Evolutionary conservation across 345 rosid genomes (phyloP).

Genomic region (Eucalyptus regnans): DNA sequence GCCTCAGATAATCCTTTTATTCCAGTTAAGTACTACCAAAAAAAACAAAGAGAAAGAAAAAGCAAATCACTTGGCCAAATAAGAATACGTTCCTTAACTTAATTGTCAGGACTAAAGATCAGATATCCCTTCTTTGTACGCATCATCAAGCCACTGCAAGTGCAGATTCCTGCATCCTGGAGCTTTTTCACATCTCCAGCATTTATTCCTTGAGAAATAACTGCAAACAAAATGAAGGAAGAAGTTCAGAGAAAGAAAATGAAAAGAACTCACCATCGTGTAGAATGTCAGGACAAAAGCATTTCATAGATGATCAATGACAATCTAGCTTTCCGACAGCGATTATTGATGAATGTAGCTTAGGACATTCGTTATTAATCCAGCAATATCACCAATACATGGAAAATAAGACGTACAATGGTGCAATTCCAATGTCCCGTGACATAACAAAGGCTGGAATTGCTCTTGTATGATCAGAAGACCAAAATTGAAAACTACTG

Average conservation of each 20-base stretch:
- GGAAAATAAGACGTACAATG: neutral
- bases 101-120: neutral
- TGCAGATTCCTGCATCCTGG: constrained; percentile 42
- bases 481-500: neutral
- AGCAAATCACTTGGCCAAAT: too few species aligned
- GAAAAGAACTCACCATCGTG: too few species aligned
- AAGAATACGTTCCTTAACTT: too few species aligned
- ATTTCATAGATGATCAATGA: fast-evolving
- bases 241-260: too few species aligned
- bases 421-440: neutral
- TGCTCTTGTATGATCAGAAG: neutral
- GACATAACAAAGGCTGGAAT: neutral
- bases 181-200: constrained; percentile 90
- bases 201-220: constrained; percentile 72
- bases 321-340: too few species aligned
- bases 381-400: neutral
- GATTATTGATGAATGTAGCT: too few species aligned
- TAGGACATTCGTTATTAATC: neutral
- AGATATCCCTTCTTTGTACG: neutral
- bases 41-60: neutral
- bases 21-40: too few species aligned
- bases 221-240: constrained; percentile 3
- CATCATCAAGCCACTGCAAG: neutral
- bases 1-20: neutral
- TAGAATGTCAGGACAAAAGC: too few species aligned